phyloP scores from a whole-genome alignment of 352 stramenopile species.

The Phytophthora niederhauseri region DNA sequence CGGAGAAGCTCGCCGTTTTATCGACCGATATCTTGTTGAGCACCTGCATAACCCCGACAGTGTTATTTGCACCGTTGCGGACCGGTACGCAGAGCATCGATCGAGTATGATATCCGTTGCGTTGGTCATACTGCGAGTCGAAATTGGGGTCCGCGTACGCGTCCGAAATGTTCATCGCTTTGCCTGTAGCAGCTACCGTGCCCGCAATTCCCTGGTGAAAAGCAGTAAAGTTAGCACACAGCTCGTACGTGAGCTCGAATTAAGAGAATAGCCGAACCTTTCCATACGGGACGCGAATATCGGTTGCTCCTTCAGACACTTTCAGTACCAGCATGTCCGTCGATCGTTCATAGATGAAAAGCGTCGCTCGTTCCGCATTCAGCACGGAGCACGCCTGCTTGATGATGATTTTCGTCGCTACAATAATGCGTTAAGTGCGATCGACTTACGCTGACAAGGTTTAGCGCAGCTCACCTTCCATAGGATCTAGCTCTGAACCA shows the following conservation, averaged over 20 bases:
- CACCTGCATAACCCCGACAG: constrained; percentile 91
- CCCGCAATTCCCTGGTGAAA: constrained; percentile 84
- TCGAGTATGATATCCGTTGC: constrained; percentile 92
- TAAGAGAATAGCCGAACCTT: constrained; percentile 45
- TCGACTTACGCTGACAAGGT: not conserved
- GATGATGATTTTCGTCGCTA: constrained; percentile 86
- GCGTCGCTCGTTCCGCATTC: constrained; percentile 87
- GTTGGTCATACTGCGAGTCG: constrained; percentile 90
- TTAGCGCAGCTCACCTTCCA: constrained; percentile 56
- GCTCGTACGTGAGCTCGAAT: not conserved
- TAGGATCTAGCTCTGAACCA: constrained; percentile 75
- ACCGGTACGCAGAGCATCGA: constrained; percentile 94
- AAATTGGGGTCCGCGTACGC: constrained; percentile 95
- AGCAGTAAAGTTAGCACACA: not conserved
- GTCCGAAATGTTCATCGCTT: constrained; percentile 91
- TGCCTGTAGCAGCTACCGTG: constrained; percentile 78
- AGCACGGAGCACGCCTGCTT: constrained; percentile 89
- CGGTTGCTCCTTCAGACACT: constrained; percentile 83
- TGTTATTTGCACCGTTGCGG: constrained; percentile 71
- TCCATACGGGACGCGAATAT: constrained; percentile 86
- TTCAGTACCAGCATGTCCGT: constrained; percentile 86
- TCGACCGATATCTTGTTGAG: constrained; percentile 84
- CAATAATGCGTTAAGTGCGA: constrained; percentile 1
- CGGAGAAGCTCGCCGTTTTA: constrained; percentile 71
- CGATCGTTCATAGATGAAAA: constrained; percentile 89